Percentiles rank a stretch among this genome's conserved stretches.
Evolutionary conservation across 73 alveolate species (phyloP).

Genomic region (Urostyla sp.): DNA sequence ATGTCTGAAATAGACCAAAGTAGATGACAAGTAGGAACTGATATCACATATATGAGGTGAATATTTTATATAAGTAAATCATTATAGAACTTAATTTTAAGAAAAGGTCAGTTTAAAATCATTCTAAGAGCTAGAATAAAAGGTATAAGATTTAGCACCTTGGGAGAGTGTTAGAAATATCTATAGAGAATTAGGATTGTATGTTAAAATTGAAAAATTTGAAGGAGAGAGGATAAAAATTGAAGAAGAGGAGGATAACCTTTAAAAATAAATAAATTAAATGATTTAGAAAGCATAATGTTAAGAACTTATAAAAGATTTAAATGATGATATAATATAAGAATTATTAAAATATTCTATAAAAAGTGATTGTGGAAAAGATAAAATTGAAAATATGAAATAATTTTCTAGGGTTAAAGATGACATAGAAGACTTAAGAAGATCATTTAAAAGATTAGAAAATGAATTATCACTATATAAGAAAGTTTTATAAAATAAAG

Average conservation of each 20-base stretch:
- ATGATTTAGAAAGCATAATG: neutral
- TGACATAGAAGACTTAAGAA: neutral
- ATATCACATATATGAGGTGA: neutral
- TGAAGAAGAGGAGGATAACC: neutral
- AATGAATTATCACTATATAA: neutral
- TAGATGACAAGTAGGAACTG: neutral
- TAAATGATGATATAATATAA: neutral
- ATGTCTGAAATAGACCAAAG: neutral
- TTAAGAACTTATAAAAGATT: neutral
- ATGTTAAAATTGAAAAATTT: slow-evolving; percentile 28
- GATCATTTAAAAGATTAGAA: neutral
- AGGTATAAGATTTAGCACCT: slow-evolving; percentile 13
- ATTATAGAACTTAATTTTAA: too few species aligned
- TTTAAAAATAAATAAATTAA: neutral
- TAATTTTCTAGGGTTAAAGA: neutral
- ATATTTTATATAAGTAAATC: too few species aligned
- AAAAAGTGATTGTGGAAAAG: slow-evolving; percentile 6
- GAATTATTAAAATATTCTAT: slow-evolving; percentile 7
- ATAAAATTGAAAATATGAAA: neutral
- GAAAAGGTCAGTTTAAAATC: slow-evolving; percentile 12
- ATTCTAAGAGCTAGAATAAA: neutral
- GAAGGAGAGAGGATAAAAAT: slow-evolving; percentile 1
- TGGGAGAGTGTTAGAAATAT: slow-evolving; percentile 46
- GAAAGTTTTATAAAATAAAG: slow-evolving; percentile 1
- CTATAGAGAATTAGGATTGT: slow-evolving; percentile 27